Evolutionary conservation across 176 grass and related monocot genomes (phyloP).

Genomic region (Neostapfia colusana): DNA sequence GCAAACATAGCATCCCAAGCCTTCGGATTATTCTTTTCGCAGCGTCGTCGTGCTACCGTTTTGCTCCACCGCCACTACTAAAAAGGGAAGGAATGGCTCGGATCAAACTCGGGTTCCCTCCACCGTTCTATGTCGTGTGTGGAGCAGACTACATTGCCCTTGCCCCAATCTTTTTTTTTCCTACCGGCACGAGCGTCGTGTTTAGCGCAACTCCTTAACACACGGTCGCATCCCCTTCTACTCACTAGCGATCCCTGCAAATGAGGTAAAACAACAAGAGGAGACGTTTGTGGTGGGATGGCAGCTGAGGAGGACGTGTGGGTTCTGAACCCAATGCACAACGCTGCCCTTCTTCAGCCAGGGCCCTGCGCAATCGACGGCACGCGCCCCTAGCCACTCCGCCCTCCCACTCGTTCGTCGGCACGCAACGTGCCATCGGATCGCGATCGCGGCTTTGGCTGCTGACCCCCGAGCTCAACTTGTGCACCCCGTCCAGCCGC

Average conservation of each 20-base stretch:
- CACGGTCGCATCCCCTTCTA: no score
- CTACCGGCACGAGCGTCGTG: no score
- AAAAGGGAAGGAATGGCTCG: background rate
- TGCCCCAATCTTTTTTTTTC: background rate
- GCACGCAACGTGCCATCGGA: background rate
- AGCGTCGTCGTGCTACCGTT: background rate
- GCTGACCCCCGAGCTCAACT: slow-evolving; percentile 27
- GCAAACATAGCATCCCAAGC: background rate
- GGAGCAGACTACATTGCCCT: no score
- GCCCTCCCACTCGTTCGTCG: background rate
- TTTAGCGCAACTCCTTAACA: no score
- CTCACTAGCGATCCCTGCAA: no score
- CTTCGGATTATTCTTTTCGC: background rate
- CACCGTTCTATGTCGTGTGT: background rate
- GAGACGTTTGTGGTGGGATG: no score
- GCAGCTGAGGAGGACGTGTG: no score
- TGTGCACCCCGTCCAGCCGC: slow-evolving; percentile 18
- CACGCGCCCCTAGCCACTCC: background rate
- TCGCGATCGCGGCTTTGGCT: background rate
- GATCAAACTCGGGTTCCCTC: background rate
- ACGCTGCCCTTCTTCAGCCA: background rate
- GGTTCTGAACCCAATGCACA: background rate
- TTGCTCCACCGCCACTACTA: background rate
- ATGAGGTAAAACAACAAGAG: no score
- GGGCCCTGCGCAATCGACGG: background rate